Evolutionary conservation across 1,284 basidiomycete genomes (phyloP).

Genomic region (Sporisorium graminicola): DNA sequence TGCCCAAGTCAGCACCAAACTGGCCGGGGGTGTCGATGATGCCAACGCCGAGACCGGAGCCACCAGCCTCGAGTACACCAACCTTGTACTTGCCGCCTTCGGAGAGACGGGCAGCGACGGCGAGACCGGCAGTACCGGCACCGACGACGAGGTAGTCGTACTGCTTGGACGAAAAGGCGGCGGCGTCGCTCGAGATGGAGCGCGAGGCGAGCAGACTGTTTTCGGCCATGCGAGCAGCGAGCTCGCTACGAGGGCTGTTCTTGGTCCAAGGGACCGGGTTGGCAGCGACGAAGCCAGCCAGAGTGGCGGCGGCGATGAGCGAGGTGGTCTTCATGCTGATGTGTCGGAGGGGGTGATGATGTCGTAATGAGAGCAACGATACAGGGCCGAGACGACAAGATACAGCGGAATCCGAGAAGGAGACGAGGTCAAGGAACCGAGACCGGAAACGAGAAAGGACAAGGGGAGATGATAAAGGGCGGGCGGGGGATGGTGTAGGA

Average conservation of each 20-base stretch:
- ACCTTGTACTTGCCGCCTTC: constrained; percentile 58
- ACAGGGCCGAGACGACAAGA: background rate
- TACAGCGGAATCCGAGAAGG: constrained; percentile 1
- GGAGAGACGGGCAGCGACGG: constrained; percentile 59
- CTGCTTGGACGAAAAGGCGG: constrained; percentile 31
- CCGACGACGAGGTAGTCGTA: constrained; percentile 68
- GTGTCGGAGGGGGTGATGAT: background rate
- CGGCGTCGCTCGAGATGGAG: constrained; percentile 43
- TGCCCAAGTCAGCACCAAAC: constrained; percentile 58
- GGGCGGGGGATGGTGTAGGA: background rate
- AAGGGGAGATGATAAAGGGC: background rate
- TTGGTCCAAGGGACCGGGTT: constrained; percentile 51
- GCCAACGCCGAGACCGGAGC: constrained; percentile 43
- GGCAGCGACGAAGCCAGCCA: constrained; percentile 38
- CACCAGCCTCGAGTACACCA: constrained; percentile 64
- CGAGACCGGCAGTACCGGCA: constrained; percentile 75
- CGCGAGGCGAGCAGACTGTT: constrained; percentile 40
- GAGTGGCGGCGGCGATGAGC: constrained; percentile 37
- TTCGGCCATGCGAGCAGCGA: constrained; percentile 39
- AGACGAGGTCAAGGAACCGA: background rate
- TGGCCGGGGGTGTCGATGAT: constrained; percentile 59
- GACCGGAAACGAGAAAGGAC: background rate
- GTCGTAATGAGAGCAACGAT: background rate
- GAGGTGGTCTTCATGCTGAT: constrained; percentile 47
- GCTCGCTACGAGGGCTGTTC: constrained; percentile 41